Evolutionary conservation across 2,329 filamentous ascomycete genomes (phyloP).

Genomic region (Orbilia ellipsospora): DNA sequence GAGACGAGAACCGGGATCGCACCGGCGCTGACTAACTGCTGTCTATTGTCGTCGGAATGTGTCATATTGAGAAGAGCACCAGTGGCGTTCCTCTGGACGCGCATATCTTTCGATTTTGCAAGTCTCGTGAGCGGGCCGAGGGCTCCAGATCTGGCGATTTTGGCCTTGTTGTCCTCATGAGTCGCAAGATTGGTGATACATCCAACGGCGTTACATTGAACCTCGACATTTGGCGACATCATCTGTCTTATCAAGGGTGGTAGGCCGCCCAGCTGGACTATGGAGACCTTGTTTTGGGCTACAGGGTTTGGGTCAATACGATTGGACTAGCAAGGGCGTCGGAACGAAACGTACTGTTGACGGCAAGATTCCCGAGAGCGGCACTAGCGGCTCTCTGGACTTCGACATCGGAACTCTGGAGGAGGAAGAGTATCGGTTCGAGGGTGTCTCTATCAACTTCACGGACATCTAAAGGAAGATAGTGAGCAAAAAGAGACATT

Average conservation of each 20-base stretch:
- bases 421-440: slow-evolving; percentile 92
- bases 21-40: slow-evolving; percentile 95
- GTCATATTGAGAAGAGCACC: slow-evolving; percentile 98
- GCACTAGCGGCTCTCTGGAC: slow-evolving; percentile 97
- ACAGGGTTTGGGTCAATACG: slow-evolving; percentile 63
- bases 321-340: slow-evolving; percentile 44
- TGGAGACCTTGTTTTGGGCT: slow-evolving; percentile 98
- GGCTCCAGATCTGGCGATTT: slow-evolving; percentile 94
- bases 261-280: slow-evolving; percentile 90
- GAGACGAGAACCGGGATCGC: slow-evolving; percentile 98
- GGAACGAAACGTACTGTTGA: slow-evolving; percentile 78
- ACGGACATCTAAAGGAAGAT: slow-evolving; percentile 78
- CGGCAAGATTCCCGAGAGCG: slow-evolving; percentile 92
- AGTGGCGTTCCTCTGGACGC: slow-evolving; percentile 96
- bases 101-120: slow-evolving; percentile 98
- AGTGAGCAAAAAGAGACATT: slow-evolving; percentile 10
- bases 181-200: slow-evolving; percentile 99
- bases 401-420: slow-evolving; percentile 95
- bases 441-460: slow-evolving; percentile 95
- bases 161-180: slow-evolving; percentile 98
- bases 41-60: slow-evolving; percentile 97
- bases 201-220: slow-evolving; percentile 98
- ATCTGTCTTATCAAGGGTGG: slow-evolving; percentile 95
- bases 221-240: slow-evolving; percentile 97
- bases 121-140: slow-evolving; percentile 88